A percentile compares a stretch with the other conserved stretches of the same genome.
Evolutionary conservation across 768 basidiomycete species (phyloP).

Genomic region (Agrocybe praecox): DNA sequence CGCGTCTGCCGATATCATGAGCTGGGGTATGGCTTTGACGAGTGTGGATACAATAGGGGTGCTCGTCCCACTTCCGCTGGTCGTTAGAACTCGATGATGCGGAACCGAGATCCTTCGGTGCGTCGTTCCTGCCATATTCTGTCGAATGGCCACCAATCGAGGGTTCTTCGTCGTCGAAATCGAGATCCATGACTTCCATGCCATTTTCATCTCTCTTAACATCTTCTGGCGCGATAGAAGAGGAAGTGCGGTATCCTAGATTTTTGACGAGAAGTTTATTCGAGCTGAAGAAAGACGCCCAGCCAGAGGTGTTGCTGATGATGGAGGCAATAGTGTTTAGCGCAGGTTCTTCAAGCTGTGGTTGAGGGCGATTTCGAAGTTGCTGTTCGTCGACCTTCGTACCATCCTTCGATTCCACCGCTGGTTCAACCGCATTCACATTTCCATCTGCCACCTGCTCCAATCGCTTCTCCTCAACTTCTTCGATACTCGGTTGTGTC

Average conservation of each 20-base stretch:
- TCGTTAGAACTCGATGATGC: not conserved
- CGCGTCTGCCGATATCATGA: conserved; percentile 4
- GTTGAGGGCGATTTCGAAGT: not conserved
- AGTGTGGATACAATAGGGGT: not conserved
- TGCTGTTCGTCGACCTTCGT: not conserved
- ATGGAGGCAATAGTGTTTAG: conserved; percentile 59
- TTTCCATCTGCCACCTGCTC: not conserved
- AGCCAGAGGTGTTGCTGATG: conserved; percentile 52
- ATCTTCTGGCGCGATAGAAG: conserved; percentile 1
- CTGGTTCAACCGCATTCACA: not conserved
- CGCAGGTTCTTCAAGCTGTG: not conserved
- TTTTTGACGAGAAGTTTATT: conserved; percentile 50
- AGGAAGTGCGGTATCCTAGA: conserved; percentile 39
- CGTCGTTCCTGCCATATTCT: conserved; percentile 25
- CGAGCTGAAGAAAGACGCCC: conserved; percentile 51
- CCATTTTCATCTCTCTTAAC: conserved; percentile 53
- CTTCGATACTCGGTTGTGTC: too few relatives aligned
- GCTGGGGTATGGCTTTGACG: not conserved
- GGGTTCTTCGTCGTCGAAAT: conserved; percentile 49
- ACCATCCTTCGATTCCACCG: not conserved
- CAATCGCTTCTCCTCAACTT: conserved; percentile 9
- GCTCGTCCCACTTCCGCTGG: not conserved
- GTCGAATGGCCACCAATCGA: not conserved
- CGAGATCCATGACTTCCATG: conserved; percentile 82
- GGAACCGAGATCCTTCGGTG: not conserved